Conservation (phyloP, 768 basidiomycete species). For the Antrodiella citrinella region DNA sequence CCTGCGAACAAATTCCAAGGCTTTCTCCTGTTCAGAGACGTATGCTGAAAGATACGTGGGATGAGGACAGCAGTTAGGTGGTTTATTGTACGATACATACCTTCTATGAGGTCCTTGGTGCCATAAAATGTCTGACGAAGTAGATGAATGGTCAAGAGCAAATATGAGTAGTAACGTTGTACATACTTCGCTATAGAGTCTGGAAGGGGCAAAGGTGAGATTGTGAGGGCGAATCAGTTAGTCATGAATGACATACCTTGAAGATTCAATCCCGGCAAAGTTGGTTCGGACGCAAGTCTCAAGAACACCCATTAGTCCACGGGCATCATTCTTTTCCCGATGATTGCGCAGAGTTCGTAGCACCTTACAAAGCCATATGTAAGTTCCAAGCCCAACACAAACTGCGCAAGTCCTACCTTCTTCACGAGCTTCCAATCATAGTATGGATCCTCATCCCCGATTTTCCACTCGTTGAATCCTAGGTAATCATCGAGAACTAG, state of each 20-base stretch:
- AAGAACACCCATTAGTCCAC: constrained; percentile 81
- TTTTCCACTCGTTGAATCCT: constrained; percentile 88
- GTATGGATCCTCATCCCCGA: constrained; percentile 75
- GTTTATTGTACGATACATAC: constrained; percentile 30
- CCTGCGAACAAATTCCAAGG: constrained; percentile 69
- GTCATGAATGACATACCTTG: constrained; percentile 36
- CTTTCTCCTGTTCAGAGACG: constrained; percentile 66
- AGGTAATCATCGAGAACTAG: constrained; percentile 72
- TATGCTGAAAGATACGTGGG: constrained; percentile 47
- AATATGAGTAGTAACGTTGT: not conserved
- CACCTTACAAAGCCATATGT: constrained; percentile 55
- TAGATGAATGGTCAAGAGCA: not conserved
- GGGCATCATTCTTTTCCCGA: constrained; percentile 71
- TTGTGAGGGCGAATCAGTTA: not conserved
- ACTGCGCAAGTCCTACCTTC: too few species aligned
- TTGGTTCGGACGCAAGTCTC: constrained; percentile 88
- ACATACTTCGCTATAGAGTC: constrained; percentile 80
- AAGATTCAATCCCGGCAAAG: constrained; percentile 88
- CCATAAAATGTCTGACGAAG: constrained; percentile 73
- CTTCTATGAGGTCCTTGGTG: constrained; percentile 85
- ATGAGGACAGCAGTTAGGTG: not conserved
- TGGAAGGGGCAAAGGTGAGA: constrained; percentile 21
- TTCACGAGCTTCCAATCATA: constrained; percentile 87
- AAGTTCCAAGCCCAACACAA: not conserved
- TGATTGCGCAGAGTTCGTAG: constrained; percentile 62